Conservation (phyloP, 1,284 basidiomycete genomes). For the Ganoderma sinense region DNA sequence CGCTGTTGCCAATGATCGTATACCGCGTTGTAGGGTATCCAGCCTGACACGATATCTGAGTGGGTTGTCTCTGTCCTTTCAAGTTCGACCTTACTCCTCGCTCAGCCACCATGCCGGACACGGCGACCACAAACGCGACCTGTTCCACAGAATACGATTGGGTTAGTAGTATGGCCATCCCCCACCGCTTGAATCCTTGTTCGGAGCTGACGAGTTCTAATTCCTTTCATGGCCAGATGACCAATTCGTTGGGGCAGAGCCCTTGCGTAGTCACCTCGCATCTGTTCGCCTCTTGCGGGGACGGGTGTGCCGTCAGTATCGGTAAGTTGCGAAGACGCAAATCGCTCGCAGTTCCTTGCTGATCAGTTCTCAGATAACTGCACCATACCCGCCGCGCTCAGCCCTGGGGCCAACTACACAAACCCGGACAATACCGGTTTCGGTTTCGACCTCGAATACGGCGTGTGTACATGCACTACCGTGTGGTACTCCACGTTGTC, state of each 20-base stretch:
- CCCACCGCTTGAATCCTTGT: too few species aligned
- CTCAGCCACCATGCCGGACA: not conserved
- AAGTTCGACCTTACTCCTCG: not conserved
- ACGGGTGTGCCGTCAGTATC: not conserved
- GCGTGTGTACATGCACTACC: not conserved
- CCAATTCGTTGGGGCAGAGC: not conserved
- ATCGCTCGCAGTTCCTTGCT: not conserved
- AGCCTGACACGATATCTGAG: not conserved
- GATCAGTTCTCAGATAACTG: not conserved
- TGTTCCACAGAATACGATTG: not conserved
- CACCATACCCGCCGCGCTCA: not conserved
- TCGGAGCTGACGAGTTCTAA: not conserved
- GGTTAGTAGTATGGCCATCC: not conserved
- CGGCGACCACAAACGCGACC: not conserved
- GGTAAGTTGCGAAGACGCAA: not conserved
- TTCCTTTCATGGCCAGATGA: not conserved
- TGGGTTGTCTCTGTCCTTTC: too few species aligned
- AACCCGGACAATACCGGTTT: not conserved
- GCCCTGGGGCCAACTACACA: not conserved
- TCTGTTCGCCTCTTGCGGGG: not conserved
- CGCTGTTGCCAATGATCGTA: not conserved
- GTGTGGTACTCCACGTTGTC: constrained; percentile 1
- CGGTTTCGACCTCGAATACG: not conserved
- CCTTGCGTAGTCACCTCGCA: not conserved
- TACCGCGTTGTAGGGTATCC: not conserved